Conservation (phyloP, 495 filamentous ascomycete species). For the Penicillium alfredii region DNA sequence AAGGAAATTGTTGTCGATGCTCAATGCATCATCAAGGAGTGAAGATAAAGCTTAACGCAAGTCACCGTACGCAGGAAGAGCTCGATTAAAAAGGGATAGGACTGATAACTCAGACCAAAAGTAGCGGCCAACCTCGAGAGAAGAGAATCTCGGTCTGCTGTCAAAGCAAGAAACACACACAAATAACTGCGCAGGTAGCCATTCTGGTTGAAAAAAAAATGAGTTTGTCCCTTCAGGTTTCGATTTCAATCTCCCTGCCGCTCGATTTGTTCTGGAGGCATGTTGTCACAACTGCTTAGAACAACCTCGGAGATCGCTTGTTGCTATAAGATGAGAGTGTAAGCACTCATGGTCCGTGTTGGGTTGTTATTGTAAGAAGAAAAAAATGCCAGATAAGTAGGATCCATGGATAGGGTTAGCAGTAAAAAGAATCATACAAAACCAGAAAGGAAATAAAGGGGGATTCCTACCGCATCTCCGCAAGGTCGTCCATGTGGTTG, state of each 20-base stretch:
- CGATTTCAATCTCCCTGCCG: conserved; percentile 23
- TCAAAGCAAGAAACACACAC: conserved; percentile 21
- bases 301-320: conserved; percentile 36
- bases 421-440: conserved; percentile 9
- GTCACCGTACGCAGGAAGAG: conserved; percentile 10
- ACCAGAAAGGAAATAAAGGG: conserved; percentile 4
- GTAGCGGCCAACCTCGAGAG: conserved; percentile 42
- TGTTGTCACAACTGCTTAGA: conserved; percentile 28
- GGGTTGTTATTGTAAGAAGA: too few species aligned
- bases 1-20: conserved; percentile 13
- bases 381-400: too few species aligned
- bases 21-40: conserved; percentile 14
- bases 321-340: conserved; percentile 20
- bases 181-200: conserved; percentile 18
- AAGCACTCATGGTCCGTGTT: conserved; percentile 12
- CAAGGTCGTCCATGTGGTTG: conserved; percentile 90
- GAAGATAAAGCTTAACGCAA: conserved; percentile 21
- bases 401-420: conserved; percentile 9
- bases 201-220: conserved; percentile 35
- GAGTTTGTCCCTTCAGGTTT: conserved; percentile 4
- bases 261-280: conserved; percentile 20
- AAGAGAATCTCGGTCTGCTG: conserved; percentile 31
- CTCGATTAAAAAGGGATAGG: conserved; percentile 28
- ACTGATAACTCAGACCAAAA: conserved; percentile 28
- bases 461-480: conserved; percentile 46